Conservation (phyloP, 1,139 yeast species). For the Zygosaccharomyces pseudobailii region DNA sequence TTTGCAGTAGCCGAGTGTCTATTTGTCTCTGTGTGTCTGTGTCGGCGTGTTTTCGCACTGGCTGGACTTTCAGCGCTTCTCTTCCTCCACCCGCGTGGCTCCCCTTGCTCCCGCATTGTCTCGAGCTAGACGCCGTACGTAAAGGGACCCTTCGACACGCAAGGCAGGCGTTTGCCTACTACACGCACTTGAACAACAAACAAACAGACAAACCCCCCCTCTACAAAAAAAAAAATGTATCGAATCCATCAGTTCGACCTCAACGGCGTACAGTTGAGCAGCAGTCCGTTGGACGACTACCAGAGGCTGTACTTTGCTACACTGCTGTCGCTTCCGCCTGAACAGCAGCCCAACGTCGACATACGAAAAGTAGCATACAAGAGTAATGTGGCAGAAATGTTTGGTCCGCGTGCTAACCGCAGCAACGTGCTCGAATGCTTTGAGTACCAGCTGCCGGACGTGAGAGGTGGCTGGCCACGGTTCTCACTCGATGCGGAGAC, state of each 20-base stretch:
- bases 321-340: conserved; percentile 4
- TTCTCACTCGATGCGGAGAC: neutral
- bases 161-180: neutral
- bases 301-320: conserved; percentile 25
- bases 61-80: neutral
- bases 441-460: conserved; percentile 30
- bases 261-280: conserved; percentile 16
- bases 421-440: conserved; percentile 23
- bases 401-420: conserved; percentile 1
- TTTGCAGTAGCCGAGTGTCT: no score
- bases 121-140: conserved; percentile 4
- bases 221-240: neutral
- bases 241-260: conserved; percentile 16
- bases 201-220: neutral
- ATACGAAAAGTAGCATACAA: conserved; percentile 13
- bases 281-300: conserved; percentile 31
- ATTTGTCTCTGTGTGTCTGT: no score
- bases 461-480: conserved; percentile 1
- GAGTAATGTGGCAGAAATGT: conserved; percentile 14
- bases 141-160: neutral
- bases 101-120: neutral
- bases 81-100: neutral
- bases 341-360: conserved; percentile 9
- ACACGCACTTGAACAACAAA: neutral
- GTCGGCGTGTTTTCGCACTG: neutral